Evolutionary conservation across 1,284 basidiomycete species (phyloP).

Genomic region (Ceratobasidium theobromae): DNA sequence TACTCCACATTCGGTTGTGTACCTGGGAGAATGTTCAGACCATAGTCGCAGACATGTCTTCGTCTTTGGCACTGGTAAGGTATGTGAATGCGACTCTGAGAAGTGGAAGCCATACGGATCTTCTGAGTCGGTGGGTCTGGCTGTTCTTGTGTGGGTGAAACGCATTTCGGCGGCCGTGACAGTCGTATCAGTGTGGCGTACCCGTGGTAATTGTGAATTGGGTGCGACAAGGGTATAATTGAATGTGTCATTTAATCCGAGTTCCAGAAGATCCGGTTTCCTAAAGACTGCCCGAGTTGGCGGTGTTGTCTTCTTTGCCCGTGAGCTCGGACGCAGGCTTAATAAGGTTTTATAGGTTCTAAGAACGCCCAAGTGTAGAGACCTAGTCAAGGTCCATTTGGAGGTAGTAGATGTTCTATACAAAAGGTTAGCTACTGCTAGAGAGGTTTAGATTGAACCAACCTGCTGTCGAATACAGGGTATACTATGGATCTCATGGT

Average conservation of each 20-base stretch:
- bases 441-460: neutral
- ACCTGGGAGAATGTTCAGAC: slow-evolving; percentile 73
- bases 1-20: slow-evolving; percentile 60
- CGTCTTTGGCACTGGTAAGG: slow-evolving; percentile 62
- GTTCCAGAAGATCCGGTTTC: slow-evolving; percentile 66
- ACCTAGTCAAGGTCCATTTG: slow-evolving; percentile 19
- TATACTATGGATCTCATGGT: slow-evolving; percentile 30
- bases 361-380: slow-evolving; percentile 11
- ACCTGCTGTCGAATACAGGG: slow-evolving; percentile 9
- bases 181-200: slow-evolving; percentile 60
- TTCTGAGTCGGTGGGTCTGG: slow-evolving; percentile 63
- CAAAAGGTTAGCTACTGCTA: neutral
- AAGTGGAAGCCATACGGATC: slow-evolving; percentile 68
- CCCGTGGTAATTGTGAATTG: slow-evolving; percentile 43
- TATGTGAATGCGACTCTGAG: slow-evolving; percentile 64
- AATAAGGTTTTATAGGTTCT: slow-evolving; percentile 38
- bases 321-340: slow-evolving; percentile 37
- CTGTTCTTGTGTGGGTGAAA: slow-evolving; percentile 60
- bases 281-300: slow-evolving; percentile 60
- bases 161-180: slow-evolving; percentile 65
- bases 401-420: slow-evolving; percentile 18
- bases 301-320: slow-evolving; percentile 44
- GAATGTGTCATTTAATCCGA: slow-evolving; percentile 65
- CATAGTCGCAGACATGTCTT: slow-evolving; percentile 66
- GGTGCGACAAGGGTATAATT: too few species aligned